These are phyloP conservation scores for Monascus purpureus DNA, from an alignment of 495 filamentous ascomycete genomes.

Conservation along the genomic window DNA sequence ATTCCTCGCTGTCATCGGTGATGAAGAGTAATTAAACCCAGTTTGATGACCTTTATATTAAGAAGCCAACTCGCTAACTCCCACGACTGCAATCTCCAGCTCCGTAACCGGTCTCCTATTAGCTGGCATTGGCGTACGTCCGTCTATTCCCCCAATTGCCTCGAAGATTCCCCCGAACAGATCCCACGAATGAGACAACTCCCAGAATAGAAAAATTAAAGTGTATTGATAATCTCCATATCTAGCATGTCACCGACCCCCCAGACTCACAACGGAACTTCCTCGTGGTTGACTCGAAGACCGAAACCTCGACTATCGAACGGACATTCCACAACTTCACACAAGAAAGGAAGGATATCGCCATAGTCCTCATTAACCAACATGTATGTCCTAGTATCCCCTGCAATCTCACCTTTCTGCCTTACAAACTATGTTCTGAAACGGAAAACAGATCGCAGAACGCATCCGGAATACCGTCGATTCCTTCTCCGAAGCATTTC, in stretches of 20 bases:
- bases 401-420: not conserved
- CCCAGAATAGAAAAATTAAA: not conserved
- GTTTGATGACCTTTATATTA: not conserved
- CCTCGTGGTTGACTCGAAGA: constrained; percentile 88
- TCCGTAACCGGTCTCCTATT: constrained; percentile 90
- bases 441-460: constrained; percentile 62
- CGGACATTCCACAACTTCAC: constrained; percentile 84
- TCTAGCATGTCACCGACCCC: constrained; percentile 58
- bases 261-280: constrained; percentile 93
- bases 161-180: too few species aligned
- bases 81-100: constrained; percentile 31
- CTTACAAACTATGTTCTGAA: not conserved
- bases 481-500: constrained; percentile 39
- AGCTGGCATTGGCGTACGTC: constrained; percentile 82
- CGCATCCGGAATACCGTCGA: constrained; percentile 67
- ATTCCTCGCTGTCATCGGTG: constrained; percentile 93
- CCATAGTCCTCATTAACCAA: constrained; percentile 92
- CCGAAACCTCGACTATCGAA: constrained; percentile 76
- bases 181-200: too few species aligned
- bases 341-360: constrained; percentile 83
- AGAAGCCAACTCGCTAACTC: not conserved
- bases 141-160: constrained; percentile 1
- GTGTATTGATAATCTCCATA: not conserved
- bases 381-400: constrained; percentile 80
- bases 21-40: constrained; percentile 56